Evolutionary conservation across 257 asterid genomes (phyloP), one percentile per base, ranked within the genome.

Genomic region (Primulina tabacum): DNA sequence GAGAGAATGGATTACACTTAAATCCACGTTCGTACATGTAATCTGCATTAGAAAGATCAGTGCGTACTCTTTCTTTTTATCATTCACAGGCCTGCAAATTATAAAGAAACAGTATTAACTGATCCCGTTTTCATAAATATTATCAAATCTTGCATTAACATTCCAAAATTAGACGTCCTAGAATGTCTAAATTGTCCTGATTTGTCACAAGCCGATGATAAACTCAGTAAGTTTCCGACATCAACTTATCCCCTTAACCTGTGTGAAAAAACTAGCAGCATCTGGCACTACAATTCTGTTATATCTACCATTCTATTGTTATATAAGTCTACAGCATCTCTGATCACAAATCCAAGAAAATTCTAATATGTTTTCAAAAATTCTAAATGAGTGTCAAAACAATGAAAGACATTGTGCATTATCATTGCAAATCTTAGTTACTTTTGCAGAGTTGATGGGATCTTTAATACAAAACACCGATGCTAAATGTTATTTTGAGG

Each of bases 401-500:
- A 24, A 60, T 63, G 43, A 66, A 60, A 60, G 67, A 73, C 63
- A 56, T 24, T 24, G 71, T 28, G 63, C 68, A 17, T 50, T 71
- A 30, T 20, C 57, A 28, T 59, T 73, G 71, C 80, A 53, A 30
- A 76, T 57, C 7, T 43, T 66, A 62, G 16, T 76, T 67, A 2
- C 75, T 72, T 71, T 73, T 70, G 69, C 70, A 60, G 12, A 79
- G 57, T 52, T 82, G n/a, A 37, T 73, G 62, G 80, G 78, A 60
- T 28, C 66, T 3, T 37, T 72, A 63, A 79, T 65, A 40, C 57
- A 40, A 20, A 62, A 2, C 30, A 64, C n/a, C 28, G 79, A 82
- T n/a, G 84, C 82, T 12, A 72, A 84, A 72, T 88, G 96, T 75
- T 78, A 59, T 43, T 86, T 83, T 55, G 43, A 83, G 80, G 95